Evolutionary conservation across 768 basidiomycete genomes (phyloP), one percentile per base, ranked within the genome.

Genomic region (Steccherinum ochraceum): DNA sequence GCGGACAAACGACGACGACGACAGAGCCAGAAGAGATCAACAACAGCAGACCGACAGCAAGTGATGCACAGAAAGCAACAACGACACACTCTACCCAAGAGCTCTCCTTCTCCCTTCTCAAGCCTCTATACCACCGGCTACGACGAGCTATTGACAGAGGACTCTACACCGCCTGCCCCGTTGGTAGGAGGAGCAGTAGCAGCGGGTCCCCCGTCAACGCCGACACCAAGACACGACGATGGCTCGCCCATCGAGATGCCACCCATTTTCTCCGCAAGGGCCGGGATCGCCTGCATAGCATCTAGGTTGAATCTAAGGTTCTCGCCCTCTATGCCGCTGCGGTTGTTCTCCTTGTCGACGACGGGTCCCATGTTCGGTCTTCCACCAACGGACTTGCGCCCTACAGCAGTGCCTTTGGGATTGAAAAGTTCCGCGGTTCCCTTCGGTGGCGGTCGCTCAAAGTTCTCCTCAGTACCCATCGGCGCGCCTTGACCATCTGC

Each of bases 401-500:
- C n/a, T n/a, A n/a, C n/a, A 12, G 25, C 40, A 3, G 46, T 48
- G 4, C 63, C 59, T 50, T 68, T 72, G 18, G 68, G 64, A 26
- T 72, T 71, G 49, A 65, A 65, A 39, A 68, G 61, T 54, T 74
- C 76, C 21, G 60, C 58, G 41, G 55, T 54, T 21, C 74, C 74
- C 65, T 74, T 82, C 13, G 71, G 72, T 3, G 70, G 71, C 1
- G 74, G 72, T 40, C 79, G 68, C 55, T 81, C 78, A 52, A 68
- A 77, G 12, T 61, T 64, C 18, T 63, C 63, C 41, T 82, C 80
- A 19, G 10, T 23, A 18, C 41, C 41, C 7, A 7, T 23, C 19
- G 7, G 10, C 7, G 7, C 19, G 16, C 18, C 18, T 5, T 11
- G 5, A 19, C 62, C 52, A 46, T 59, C 61, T 46, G 58, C 47